Evolutionary conservation across 257 asterid genomes (phyloP).

Genomic region (Solanum stenotomum): DNA sequence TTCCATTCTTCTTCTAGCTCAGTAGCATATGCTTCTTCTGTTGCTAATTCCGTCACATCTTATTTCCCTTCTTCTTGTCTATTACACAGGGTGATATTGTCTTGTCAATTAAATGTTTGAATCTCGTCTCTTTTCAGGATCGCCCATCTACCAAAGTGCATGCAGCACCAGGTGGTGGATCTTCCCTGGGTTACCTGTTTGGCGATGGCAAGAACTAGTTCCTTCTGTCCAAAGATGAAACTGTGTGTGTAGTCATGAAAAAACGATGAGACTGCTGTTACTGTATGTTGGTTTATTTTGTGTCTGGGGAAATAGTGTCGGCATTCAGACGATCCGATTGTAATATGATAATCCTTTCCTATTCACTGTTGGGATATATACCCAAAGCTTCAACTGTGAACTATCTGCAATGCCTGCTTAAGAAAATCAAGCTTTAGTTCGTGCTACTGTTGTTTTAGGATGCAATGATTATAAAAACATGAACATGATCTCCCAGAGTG

Average conservation of each 20-base stretch:
- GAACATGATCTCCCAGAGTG: background rate
- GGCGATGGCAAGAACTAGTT: background rate
- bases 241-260: background rate
- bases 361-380: background rate
- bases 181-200: slow-evolving; percentile 15
- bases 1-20: background rate
- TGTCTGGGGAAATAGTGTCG: background rate
- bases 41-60: background rate
- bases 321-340: background rate
- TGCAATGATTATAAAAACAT: background rate
- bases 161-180: slow-evolving; percentile 19
- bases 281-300: background rate
- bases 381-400: background rate
- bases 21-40: background rate
- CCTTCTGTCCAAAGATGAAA: background rate
- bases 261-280: background rate
- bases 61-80: background rate
- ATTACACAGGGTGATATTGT: background rate
- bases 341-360: background rate
- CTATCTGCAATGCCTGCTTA: background rate
- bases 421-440: background rate
- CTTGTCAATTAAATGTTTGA: background rate
- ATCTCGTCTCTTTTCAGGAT: slow-evolving; percentile 6
- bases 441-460: background rate
- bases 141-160: slow-evolving; percentile 20